Evolutionary conservation across 1,284 basidiomycete genomes (phyloP), one percentile per base, ranked within the genome.

Genomic region (Moniliophthora roreri): DNA sequence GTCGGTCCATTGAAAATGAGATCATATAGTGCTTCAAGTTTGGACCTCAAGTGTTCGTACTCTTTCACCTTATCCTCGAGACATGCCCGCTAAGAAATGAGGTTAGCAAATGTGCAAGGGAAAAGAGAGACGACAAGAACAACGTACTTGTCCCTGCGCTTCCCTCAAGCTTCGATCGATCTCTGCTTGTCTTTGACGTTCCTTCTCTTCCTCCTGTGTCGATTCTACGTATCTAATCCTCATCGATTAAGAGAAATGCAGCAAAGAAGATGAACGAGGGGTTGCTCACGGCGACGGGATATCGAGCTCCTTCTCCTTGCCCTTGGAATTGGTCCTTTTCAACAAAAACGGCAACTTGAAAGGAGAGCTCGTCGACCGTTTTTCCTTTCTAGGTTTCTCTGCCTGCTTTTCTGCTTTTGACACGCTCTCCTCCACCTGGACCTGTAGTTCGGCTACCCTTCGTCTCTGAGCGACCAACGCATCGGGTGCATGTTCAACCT

Each of bases 1-100:
- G 54, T 56, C 13, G 54, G 54, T 5, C 54, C 54, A 23, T 49
- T 56, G 51, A 56, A 56, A 9, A 56, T 52, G 23, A 56, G 36
- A 18, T 40, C 40, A 47, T 56, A 56, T 11, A 56, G 34, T 2
- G 54, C 54, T 24, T 56, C 54, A 24, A 56, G 23, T 39, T 47
- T 52, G 21, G 38, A 46, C 20, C 38, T 50, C 3, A 56, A 42
- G 21, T 26, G 20, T 10, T 56, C 48, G 28, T 52, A 56, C 15
- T 56, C 54, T 28, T 47, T 41, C 26, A 41, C 48, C 36, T 48
- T 48, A n/a, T 32, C 35, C n/a, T 26, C 16, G 6, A 53, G 20
- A 4, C 46, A 40, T 16, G 48, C 26, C 39, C 44, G 48, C 51
- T 56, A 15, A n/a, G 21, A n/a, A 8, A 23, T 23, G 8, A 37